Evolutionary conservation across 768 basidiomycete genomes (phyloP), one percentile per base, ranked within the genome.

Genomic region (Dictyophora rubrovolvata): DNA sequence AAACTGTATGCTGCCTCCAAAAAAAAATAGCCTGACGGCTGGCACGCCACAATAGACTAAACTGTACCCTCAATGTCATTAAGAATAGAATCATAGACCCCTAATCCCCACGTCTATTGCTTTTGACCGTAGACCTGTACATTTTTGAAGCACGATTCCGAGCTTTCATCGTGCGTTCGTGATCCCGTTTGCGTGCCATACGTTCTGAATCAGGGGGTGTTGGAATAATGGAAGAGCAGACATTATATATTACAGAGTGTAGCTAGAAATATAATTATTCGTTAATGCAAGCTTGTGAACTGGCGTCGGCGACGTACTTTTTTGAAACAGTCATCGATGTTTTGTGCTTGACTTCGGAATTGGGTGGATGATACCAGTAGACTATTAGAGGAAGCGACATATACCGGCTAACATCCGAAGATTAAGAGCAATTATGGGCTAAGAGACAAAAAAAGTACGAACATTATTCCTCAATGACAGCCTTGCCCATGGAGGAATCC

Each of bases 301-400:
- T n/a, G n/a, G n/a, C n/a, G n/a, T 53, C 18, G 52, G 58, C 10
- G 23, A 60, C 69, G 16, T 48, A 82, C 89, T 76, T 88, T 90
- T 5, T 71, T 63, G 46, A 91, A 72, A 62, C 84, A 86, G 58
- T 90, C 86, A 10, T 85, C 80, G 17, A 89, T 70, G 62, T 90
- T 92, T 65, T 84, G 81, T 1, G 85, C 72, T 66, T 92, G 89
- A 10, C 88, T 89, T n/a, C 89, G 85, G 62, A 82, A 78, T 1
- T 77, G 70, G 0, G 78, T 84, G 0, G 87, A 89, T 7, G 85
- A 84, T 57, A 91, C 74, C 33, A 88, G 71, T 36, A 92, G 74
- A 5, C 84, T 82, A 54, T 83, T 73, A 0, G 85, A 78, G 1
- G 88, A 89, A n/a, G 80, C 73, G 1, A 81, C 82, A 58, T 85